Evolutionary conservation across 495 filamentous ascomycete species (phyloP).

Genomic region (Xylaria scruposa): DNA sequence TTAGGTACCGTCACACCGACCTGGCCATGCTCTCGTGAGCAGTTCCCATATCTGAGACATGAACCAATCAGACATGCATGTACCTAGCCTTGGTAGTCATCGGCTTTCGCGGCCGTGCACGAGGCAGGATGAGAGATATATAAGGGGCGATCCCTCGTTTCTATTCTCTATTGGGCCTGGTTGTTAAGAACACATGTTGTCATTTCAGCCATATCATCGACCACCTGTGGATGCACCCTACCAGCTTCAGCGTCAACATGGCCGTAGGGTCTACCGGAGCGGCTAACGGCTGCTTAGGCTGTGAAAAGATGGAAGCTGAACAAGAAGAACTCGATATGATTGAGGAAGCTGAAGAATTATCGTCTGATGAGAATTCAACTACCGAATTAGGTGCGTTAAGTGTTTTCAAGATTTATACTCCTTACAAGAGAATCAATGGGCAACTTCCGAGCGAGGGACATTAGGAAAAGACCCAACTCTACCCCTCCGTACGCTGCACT

Average conservation of each 20-base stretch:
- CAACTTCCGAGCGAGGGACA: not conserved
- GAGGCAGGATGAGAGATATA: slow-evolving; percentile 15
- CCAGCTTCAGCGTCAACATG: slow-evolving; percentile 28
- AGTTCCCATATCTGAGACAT: slow-evolving; percentile 17
- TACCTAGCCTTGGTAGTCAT: slow-evolving; percentile 1
- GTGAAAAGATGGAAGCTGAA: slow-evolving; percentile 37
- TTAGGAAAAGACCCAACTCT: not conserved
- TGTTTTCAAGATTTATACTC: not conserved
- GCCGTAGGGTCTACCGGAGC: slow-evolving; percentile 29
- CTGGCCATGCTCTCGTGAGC: slow-evolving; percentile 13
- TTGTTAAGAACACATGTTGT: not conserved
- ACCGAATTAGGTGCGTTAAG: slow-evolving; percentile 10
- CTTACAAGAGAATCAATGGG: not conserved
- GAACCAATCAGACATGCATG: slow-evolving; percentile 21
- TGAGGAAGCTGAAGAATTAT: slow-evolving; percentile 9
- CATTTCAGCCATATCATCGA: not conserved
- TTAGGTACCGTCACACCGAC: slow-evolving; percentile 10
- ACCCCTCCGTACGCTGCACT: not conserved
- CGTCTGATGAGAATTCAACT: not conserved
- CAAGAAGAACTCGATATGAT: slow-evolving; percentile 24
- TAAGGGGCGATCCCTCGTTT: slow-evolving; percentile 1
- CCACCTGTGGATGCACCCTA: not conserved
- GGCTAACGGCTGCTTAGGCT: slow-evolving; percentile 30
- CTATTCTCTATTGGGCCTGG: not conserved
- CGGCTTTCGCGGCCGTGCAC: slow-evolving; percentile 12